Evolutionary conservation across 257 asterid genomes (phyloP), one percentile per base, ranked within the genome.

Genomic region (Salvia miltiorrhiza): DNA sequence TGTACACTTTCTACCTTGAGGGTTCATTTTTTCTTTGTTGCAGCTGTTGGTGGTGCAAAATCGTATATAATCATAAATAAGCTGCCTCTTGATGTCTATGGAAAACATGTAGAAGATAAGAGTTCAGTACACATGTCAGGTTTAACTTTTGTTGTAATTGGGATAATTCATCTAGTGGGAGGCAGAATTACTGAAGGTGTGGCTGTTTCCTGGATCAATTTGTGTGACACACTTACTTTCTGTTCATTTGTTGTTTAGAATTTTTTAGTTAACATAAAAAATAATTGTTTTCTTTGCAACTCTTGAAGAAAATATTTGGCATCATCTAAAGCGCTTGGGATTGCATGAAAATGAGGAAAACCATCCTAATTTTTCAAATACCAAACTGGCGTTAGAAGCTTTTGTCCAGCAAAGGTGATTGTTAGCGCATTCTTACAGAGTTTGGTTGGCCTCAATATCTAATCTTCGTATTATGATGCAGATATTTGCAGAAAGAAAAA

Each of bases 361-460:
- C 69, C 95, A 86, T 83, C 88, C 91, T n/a, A 70, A 54, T 44
- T 81, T 86, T 55, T 90, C 86, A 49, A 88, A 83, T 76, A 69
- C 77, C 43, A 93, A 87, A 71, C 84, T 58, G 72, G 71, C 90
- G 23, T 44, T 90, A 69, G 99, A 93, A 76, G 68, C 86, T 16
- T 88, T 93, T 72, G 95, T 90, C 73, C 99, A 93, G 77, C 96
- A 89, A 79, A 93, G 95, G 99, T 90, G 72, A 76, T 80, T 52
- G 40, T 55, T 24, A 2, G 7, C 32, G 23, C 33, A 28, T 76
- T 40, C 48, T 57, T 76, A 33, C 24, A 13, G 45, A 58, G 52
- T 16, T 52, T 63, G 68, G 10, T 65, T 71, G 58, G 55, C 20
- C 44, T 50, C 21, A 53, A 17, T 71, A 57, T 73, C 53, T 73